These are phyloP conservation scores for Linnemannia schmuckeri DNA, from an alignment of 192 early-diverging fungal species.

Conservation along the genomic window DNA sequence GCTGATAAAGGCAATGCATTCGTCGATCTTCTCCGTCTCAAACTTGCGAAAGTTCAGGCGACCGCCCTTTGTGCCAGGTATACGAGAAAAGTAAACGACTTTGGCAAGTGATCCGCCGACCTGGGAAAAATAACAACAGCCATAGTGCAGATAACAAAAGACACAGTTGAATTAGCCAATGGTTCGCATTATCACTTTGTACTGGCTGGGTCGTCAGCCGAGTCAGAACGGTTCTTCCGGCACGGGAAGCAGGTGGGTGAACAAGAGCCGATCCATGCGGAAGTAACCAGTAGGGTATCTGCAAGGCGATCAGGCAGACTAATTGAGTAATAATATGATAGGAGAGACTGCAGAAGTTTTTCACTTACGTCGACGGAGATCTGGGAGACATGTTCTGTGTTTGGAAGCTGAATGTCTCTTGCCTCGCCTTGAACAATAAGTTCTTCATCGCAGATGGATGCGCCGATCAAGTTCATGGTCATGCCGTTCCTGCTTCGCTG, in stretches of 20 bases:
- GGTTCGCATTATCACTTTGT: slow-evolving; percentile 35
- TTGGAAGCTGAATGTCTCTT: slow-evolving; percentile 89
- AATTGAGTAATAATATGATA: not conserved
- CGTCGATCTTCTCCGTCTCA: slow-evolving; percentile 92
- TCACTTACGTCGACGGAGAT: slow-evolving; percentile 90
- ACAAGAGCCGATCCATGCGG: slow-evolving; percentile 61
- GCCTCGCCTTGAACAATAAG: slow-evolving; percentile 62
- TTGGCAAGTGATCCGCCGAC: slow-evolving; percentile 84
- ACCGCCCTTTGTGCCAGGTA: slow-evolving; percentile 75
- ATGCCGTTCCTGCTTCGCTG: slow-evolving; percentile 11
- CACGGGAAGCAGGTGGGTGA: not conserved
- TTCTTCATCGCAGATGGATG: slow-evolving; percentile 66
- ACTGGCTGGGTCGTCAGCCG: not conserved
- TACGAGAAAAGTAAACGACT: slow-evolving; percentile 77
- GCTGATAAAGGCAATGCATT: slow-evolving; percentile 88
- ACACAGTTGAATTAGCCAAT: not conserved
- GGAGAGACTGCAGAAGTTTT: not conserved
- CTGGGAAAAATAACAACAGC: slow-evolving; percentile 25
- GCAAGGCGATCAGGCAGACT: not conserved
- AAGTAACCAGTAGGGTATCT: not conserved
- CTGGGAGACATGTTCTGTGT: slow-evolving; percentile 84
- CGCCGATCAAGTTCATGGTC: slow-evolving; percentile 68
- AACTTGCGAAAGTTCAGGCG: slow-evolving; percentile 94
- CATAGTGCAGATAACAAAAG: slow-evolving; percentile 19
- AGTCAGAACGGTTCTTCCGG: not conserved